These are phyloP conservation scores for Penstemon davidsonii DNA, from an alignment of 257 asterid genomes.

Conservation along the genomic window DNA sequence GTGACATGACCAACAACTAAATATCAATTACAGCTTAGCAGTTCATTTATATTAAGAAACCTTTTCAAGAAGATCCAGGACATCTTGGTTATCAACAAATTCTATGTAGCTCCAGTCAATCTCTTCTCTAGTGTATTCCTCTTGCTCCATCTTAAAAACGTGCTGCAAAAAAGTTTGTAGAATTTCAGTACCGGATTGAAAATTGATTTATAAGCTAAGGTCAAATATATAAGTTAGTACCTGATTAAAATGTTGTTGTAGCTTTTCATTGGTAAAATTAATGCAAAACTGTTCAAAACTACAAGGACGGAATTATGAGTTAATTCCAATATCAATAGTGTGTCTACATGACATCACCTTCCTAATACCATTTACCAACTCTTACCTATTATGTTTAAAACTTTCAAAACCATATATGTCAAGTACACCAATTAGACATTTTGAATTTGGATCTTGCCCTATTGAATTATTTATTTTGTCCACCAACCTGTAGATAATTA, in stretches of 20 bases:
- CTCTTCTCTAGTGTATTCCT: constrained; percentile 90
- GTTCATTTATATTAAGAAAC: constrained; percentile 38
- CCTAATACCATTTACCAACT: constrained; percentile 20
- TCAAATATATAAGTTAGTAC: constrained; percentile 41
- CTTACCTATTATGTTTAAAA: constrained; percentile 83
- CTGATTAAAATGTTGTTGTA: constrained; percentile 98
- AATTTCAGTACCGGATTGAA: constrained; percentile 30
- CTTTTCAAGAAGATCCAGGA: constrained; percentile 97
- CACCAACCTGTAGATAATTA: constrained; percentile 71
- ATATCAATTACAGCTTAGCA: constrained; percentile 7
- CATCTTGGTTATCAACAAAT: constrained; percentile 96
- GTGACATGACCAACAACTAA: constrained; percentile 18
- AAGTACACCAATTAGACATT: constrained; percentile 88
- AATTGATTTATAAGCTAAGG: constrained; percentile 16
- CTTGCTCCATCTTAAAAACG: constrained; percentile 98
- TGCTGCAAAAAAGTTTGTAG: constrained; percentile 58
- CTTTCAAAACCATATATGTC: constrained; percentile 99
- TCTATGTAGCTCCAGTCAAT: constrained; percentile 99
- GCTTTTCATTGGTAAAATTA: constrained; percentile 94
- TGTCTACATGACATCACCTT: constrained; percentile 9
- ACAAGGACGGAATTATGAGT: constrained; percentile 28
- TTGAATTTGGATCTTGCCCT: constrained; percentile 88
- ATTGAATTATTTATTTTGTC: constrained; percentile 85
- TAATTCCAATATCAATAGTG: constrained; percentile 25
- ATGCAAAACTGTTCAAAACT: constrained; percentile 98